These are phyloP conservation scores for Rhododendron williamsianum DNA, from an alignment of 148 eudicot species.

Conservation along the genomic window DNA sequence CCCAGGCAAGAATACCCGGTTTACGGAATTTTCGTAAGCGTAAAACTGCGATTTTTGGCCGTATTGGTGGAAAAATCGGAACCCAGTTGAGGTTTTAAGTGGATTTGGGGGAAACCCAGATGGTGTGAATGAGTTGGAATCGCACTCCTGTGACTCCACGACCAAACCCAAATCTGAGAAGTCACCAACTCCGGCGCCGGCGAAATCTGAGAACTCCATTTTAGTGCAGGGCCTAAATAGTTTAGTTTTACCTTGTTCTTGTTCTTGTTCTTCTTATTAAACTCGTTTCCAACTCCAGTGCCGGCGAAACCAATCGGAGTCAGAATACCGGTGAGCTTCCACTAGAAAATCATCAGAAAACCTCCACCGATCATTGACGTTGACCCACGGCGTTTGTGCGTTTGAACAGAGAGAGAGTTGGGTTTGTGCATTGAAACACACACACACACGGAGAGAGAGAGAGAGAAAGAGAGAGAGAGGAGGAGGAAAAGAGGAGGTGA, in stretches of 20 bases:
- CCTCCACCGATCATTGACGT: conserved; percentile 31
- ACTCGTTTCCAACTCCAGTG: conserved; percentile 23
- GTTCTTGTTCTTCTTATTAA: not conserved
- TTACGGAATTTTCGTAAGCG: too few species aligned
- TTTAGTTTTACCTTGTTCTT: conserved; percentile 24
- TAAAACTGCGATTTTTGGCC: too few species aligned
- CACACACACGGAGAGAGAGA: too few species aligned
- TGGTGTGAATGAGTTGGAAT: not conserved
- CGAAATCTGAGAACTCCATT: too few species aligned
- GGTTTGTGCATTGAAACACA: too few species aligned
- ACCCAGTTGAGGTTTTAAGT: not conserved
- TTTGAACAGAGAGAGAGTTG: too few species aligned
- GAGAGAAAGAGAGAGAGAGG: too few species aligned
- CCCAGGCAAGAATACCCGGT: too few species aligned
- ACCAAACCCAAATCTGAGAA: too few species aligned
- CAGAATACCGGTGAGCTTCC: conserved; percentile 14
- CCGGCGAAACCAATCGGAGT: conserved; percentile 20
- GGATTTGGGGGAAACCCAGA: not conserved
- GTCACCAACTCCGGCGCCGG: too few species aligned
- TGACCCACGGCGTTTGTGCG: not conserved
- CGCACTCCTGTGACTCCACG: too few species aligned
- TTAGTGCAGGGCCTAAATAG: not conserved
- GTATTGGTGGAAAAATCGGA: not conserved
- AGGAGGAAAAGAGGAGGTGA: not conserved
- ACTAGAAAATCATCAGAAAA: conserved; percentile 56